Conservation (phyloP, 768 basidiomycete species). For the Chlorophyllum brunneum region DNA sequence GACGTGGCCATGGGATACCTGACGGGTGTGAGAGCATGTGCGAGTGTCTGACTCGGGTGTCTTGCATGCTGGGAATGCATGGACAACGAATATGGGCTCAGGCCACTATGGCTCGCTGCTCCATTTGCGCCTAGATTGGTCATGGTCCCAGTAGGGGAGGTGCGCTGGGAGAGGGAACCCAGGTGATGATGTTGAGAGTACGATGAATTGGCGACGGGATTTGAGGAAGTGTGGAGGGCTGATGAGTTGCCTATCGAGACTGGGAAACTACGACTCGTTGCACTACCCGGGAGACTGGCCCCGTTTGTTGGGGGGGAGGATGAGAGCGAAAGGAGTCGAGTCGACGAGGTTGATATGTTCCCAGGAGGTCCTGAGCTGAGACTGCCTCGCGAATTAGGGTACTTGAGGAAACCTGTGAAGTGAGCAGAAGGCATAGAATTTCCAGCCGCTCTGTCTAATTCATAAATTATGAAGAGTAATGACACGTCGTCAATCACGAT, state of each 20-base stretch:
- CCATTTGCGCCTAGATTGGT: neutral
- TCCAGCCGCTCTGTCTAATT: conserved; percentile 55
- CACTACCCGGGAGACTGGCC: neutral
- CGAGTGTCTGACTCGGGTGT: conserved; percentile 33
- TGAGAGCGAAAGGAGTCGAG: conserved; percentile 3
- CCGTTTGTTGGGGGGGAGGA: neutral
- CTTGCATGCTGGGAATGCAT: conserved; percentile 24
- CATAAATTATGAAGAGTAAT: conserved; percentile 62
- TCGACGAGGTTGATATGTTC: conserved; percentile 4
- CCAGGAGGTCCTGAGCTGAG: neutral
- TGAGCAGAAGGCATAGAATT: conserved; percentile 55
- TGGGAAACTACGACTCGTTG: neutral
- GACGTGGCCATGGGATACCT: conserved; percentile 21
- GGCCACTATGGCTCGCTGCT: neutral
- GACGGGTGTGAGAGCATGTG: conserved; percentile 40
- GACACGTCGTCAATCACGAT: conserved; percentile 61
- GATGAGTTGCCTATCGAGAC: neutral
- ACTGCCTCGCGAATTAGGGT: neutral
- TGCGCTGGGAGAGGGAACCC: neutral
- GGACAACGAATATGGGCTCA: conserved; percentile 18
- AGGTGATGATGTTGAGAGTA: conserved; percentile 16
- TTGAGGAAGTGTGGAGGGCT: neutral
- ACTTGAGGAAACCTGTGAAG: conserved; percentile 42
- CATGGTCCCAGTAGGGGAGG: neutral
- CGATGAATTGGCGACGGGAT: neutral